A percentile compares a stretch with the other conserved stretches of the same genome.
phyloP scores from a whole-genome alignment of 1,284 basidiomycete species.

The Uromyces viciae-fabae region DNA sequence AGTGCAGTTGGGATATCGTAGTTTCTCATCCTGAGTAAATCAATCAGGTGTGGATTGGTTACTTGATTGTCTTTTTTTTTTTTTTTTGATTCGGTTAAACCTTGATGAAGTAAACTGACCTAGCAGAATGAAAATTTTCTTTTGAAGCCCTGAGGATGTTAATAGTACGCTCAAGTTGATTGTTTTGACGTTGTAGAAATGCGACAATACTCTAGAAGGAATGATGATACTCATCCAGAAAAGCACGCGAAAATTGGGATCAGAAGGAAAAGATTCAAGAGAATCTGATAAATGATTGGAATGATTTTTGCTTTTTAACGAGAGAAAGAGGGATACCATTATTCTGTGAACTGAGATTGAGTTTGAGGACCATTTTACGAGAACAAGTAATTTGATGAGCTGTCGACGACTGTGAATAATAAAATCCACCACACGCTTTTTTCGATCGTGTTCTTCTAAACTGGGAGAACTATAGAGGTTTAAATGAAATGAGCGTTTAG shows the following conservation, averaged over 20 bases:
- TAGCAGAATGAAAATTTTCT: constrained; percentile 57
- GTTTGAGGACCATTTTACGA: constrained; percentile 76
- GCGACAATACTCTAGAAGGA: constrained; percentile 56
- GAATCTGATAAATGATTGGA: too few relatives aligned
- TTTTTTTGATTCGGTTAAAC: not conserved
- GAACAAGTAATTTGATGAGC: constrained; percentile 79
- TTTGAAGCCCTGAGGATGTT: constrained; percentile 65
- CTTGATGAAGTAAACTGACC: constrained; percentile 47
- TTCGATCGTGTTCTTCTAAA: constrained; percentile 60
- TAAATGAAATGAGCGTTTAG: not conserved
- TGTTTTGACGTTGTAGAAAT: constrained; percentile 76
- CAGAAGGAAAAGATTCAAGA: not conserved
- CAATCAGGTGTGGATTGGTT: not conserved
- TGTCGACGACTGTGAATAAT: constrained; percentile 82
- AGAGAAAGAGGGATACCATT: constrained; percentile 60
- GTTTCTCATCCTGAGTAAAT: constrained; percentile 10
- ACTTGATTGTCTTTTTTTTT: not conserved
- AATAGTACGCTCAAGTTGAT: constrained; percentile 72
- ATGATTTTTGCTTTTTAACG: not conserved
- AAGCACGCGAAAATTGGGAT: not conserved
- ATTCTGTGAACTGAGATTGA: constrained; percentile 74
- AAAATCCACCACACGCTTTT: constrained; percentile 77
- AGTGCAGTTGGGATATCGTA: constrained; percentile 37
- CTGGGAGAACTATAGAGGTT: constrained; percentile 12
- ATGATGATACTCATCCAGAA: constrained; percentile 19